Conservation (phyloP, 139 green algal species). For the Mesotaenium endlicherianum region DNA sequence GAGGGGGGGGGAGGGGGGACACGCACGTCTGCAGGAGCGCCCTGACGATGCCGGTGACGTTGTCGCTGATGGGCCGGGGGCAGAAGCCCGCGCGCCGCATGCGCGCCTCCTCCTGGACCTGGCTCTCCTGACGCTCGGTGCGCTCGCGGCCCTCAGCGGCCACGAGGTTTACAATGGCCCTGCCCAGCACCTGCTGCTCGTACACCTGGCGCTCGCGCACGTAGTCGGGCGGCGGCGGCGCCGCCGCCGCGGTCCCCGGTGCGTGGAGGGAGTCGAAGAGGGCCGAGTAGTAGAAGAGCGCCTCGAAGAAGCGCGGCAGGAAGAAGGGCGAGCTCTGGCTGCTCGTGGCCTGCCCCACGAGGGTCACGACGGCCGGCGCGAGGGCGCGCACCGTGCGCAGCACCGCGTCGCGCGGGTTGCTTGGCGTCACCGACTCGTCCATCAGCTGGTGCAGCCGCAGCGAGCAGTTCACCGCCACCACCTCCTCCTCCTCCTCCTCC, state of each 20-base stretch:
- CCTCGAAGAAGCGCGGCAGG: slow-evolving; percentile 22
- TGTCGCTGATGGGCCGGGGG: not conserved
- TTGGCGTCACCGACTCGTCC: slow-evolving; percentile 29
- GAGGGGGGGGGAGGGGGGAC: not conserved
- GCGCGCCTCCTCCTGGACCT: not conserved
- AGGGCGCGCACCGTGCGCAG: slow-evolving; percentile 4
- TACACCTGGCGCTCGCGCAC: not conserved
- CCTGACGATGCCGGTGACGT: not conserved
- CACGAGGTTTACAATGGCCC: slow-evolving; percentile 8
- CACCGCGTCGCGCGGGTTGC: not conserved
- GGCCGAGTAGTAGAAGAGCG: slow-evolving; percentile 20
- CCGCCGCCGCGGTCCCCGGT: not conserved
- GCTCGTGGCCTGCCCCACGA: slow-evolving; percentile 13
- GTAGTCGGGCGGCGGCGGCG: not conserved
- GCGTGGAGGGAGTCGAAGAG: slow-evolving; percentile 16
- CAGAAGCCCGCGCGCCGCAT: slow-evolving; percentile 1
- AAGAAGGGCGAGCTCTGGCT: slow-evolving; percentile 12
- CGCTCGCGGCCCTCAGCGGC: slow-evolving; percentile 1
- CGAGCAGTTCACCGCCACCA: slow-evolving; percentile 33
- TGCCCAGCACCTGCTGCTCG: slow-evolving; percentile 31
- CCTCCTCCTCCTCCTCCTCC: slow-evolving; percentile 12
- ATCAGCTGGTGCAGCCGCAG: slow-evolving; percentile 37
- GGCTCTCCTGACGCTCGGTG: not conserved
- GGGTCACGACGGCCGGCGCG: not conserved
- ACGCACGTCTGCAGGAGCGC: not conserved